Conservation (phyloP, 495 filamentous ascomycete genomes). For the Halenospora varia region DNA sequence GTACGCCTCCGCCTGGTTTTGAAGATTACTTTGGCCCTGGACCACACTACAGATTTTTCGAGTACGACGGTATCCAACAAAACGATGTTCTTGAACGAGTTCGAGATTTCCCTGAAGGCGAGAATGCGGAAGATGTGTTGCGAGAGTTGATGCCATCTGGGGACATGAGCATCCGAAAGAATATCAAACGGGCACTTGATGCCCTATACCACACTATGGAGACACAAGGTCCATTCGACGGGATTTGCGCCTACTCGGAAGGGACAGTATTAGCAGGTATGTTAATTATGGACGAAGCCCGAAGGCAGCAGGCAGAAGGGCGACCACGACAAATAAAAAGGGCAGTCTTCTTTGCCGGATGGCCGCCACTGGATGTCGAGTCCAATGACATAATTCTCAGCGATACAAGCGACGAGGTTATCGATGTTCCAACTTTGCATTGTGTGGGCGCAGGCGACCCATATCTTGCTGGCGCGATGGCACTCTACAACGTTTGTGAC, state of each 20-base stretch:
- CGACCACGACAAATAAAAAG: conserved; percentile 42
- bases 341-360: conserved; percentile 50
- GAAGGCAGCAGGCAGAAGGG: conserved; percentile 32
- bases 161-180: conserved; percentile 20
- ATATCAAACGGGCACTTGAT: conserved; percentile 31
- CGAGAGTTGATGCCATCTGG: conserved; percentile 30
- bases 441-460: conserved; percentile 52
- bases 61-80: conserved; percentile 38
- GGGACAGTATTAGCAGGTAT: conserved; percentile 48
- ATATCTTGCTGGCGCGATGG: conserved; percentile 43
- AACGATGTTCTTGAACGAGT: conserved; percentile 45
- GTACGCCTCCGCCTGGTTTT: conserved; percentile 43
- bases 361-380: conserved; percentile 43
- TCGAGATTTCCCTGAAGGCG: conserved; percentile 43
- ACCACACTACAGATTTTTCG: conserved; percentile 48
- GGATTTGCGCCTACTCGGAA: conserved; percentile 49
- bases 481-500: conserved; percentile 52
- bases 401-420: conserved; percentile 40
- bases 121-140: conserved; percentile 47
- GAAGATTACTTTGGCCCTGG: conserved; percentile 49
- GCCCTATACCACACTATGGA: conserved; percentile 32
- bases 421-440: conserved; percentile 52
- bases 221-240: conserved; percentile 39
- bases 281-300: conserved; percentile 43
- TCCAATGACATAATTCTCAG: conserved; percentile 34